Evolutionary conservation across 2,329 filamentous ascomycete genomes (phyloP).

Genomic region (Cylindrodendrum hubeiense): DNA sequence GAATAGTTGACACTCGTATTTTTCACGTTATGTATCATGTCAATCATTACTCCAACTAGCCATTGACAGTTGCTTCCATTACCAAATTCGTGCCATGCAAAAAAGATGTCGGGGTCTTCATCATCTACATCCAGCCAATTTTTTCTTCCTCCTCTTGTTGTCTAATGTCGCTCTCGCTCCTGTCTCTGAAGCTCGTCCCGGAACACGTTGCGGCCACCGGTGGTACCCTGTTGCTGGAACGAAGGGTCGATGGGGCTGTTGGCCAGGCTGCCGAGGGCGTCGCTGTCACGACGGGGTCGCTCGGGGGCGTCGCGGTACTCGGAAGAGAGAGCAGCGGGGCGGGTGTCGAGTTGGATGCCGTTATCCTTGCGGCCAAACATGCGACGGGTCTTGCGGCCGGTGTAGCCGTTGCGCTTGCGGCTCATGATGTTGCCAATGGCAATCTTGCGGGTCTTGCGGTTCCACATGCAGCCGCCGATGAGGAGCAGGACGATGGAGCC

Average conservation of each 20-base stretch:
- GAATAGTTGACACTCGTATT: conserved; percentile 40
- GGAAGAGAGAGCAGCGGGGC: conserved; percentile 30
- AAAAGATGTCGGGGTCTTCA: conserved; percentile 1
- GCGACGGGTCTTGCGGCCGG: conserved; percentile 53
- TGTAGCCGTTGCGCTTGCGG: conserved; percentile 58
- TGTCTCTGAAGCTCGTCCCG: conserved; percentile 64
- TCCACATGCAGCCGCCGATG: conserved; percentile 69
- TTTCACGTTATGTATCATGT: conserved; percentile 40
- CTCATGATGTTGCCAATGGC: conserved; percentile 65
- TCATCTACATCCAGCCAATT: conserved; percentile 4
- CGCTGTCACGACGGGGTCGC: conserved; percentile 55
- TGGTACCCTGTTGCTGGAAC: conserved; percentile 54
- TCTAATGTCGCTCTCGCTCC: conserved; percentile 51
- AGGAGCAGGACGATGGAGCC: conserved; percentile 61
- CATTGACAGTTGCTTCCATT: conserved; percentile 23
- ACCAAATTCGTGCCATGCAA: conserved; percentile 26
- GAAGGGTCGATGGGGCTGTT: conserved; percentile 59
- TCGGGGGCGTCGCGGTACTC: conserved; percentile 53
- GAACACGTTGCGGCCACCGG: conserved; percentile 58
- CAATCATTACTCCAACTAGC: conserved; percentile 37
- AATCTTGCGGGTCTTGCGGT: conserved; percentile 63
- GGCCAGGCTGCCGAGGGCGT: conserved; percentile 62
- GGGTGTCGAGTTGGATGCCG: conserved; percentile 61
- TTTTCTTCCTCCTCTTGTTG: conserved; percentile 1
- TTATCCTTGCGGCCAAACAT: conserved; percentile 52